Base-by-base conservation (phyloP, 306 rosid species). In the Prunus padus region DNA sequence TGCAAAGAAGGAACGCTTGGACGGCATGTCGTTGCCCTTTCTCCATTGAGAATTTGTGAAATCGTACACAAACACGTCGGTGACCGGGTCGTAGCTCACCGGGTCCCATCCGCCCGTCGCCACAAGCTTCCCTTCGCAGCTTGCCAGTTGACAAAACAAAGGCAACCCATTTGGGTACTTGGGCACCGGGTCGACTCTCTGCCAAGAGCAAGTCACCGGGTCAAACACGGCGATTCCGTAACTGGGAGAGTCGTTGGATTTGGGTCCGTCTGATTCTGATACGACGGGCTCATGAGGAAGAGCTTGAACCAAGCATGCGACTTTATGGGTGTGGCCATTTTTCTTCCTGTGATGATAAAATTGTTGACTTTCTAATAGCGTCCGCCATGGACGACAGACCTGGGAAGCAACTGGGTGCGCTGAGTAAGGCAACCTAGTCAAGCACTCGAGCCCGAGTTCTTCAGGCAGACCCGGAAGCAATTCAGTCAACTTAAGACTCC, bases 51-150 rank as follows among this genome's bases (percentile, higher is more conserved):
- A 47, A 3, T 64, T 57, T 6, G 83, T 64, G 74, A 88, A 88
- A 6, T 88, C 92, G 79, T 81, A 88, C 2, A 88, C 81, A 33
- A 79, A 88, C 73, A 88, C 83, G 59, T 88, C 85, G 2, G 60
- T 63, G 1, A 85, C 82, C 55, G 88, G 89, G 13, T 76, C 66
- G 72, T 86, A 88, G 37, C 76, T 86, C 37, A 20, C 74, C 31
- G 89, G 89, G 67, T 88, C 76, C 92, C 89, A 86, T 11, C 92
- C 92, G n/a, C 89, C 92, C 82, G 86, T 83, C 15, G 74, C 72
- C 23, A 88, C 84, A 19, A 88, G 84, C 80, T 83, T 81, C 9
- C 89, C 92, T 20, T 86, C 85, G 4, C 78, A 61, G 80, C 89
- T 83, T 4, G 85, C 82, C 42, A 88, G 26, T 55, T 77, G 82